Percentiles rank a stretch among this genome's conserved stretches.
These are phyloP conservation scores for Candida germanica DNA, from an alignment of 805 yeast species.

Conservation along the genomic window DNA sequence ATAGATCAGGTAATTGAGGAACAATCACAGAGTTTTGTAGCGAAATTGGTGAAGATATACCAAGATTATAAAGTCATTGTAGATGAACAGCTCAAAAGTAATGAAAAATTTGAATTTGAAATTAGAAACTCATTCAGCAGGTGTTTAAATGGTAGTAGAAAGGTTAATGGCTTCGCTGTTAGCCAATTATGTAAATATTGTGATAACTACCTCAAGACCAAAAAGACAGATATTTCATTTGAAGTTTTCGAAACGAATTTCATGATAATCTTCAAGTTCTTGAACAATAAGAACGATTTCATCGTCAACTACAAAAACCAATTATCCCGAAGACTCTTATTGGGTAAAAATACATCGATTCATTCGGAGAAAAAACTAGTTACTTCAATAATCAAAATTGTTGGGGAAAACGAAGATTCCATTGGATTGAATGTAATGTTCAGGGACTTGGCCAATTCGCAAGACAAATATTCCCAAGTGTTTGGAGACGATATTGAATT, in stretches of 20 bases:
- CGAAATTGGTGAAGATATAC: background rate
- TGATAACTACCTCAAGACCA: conserved; percentile 25
- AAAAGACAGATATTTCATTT: conserved; percentile 13
- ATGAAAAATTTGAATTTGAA: conserved; percentile 27
- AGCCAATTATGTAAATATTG: conserved; percentile 28
- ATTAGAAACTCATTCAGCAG: conserved; percentile 26
- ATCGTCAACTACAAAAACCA: conserved; percentile 29
- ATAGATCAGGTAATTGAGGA: conserved; percentile 3
- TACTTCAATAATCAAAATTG: conserved; percentile 19
- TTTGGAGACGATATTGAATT: conserved; percentile 19
- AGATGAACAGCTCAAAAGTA: conserved; percentile 1
- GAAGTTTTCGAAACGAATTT: conserved; percentile 18
- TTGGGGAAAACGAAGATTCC: conserved; percentile 30
- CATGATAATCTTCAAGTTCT: conserved; percentile 27
- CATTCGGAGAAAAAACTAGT: conserved; percentile 25
- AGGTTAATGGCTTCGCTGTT: conserved; percentile 16
- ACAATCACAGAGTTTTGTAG: background rate
- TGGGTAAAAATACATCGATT: conserved; percentile 16
- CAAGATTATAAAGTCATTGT: conserved; percentile 1
- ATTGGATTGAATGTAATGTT: conserved; percentile 31
- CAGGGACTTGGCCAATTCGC: conserved; percentile 26
- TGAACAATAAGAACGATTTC: conserved; percentile 34
- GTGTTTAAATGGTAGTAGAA: conserved; percentile 14
- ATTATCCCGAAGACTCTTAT: conserved; percentile 34
- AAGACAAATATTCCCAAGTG: conserved; percentile 13